phyloP scores from a whole-genome alignment of 805 yeast species.

The Wickerhamomyces bovis region DNA sequence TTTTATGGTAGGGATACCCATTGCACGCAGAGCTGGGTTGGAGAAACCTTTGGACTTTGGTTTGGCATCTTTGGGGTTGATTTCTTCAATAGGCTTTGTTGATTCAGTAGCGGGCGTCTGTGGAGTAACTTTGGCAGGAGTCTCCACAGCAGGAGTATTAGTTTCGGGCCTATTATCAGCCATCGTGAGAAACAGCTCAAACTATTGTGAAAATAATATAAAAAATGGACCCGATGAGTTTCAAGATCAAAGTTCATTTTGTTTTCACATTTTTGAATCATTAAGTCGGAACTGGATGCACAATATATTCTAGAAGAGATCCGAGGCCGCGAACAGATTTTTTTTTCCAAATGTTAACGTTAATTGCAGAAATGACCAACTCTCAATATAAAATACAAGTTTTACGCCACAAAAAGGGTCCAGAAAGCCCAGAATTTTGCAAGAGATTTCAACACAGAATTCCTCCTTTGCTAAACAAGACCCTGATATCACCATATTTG shows the following conservation, averaged over 20 bases:
- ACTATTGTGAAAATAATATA: no score
- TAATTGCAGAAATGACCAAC: neutral
- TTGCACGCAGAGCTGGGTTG: constrained; percentile 75
- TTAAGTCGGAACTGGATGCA: no score
- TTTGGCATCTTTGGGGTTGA: constrained; percentile 2
- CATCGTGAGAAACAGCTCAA: neutral
- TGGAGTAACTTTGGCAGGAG: neutral
- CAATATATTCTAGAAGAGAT: neutral
- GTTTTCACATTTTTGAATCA: neutral
- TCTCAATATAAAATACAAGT: no score
- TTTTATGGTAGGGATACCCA: constrained; percentile 76
- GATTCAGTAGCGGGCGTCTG: neutral
- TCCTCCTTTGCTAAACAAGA: neutral
- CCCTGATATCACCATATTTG: neutral
- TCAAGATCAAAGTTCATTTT: neutral
- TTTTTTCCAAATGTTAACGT: neutral
- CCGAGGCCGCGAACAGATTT: neutral
- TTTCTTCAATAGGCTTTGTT: constrained; percentile 4
- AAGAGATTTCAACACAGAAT: neutral
- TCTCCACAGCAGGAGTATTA: neutral
- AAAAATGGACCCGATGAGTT: neutral
- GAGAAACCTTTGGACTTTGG: constrained; percentile 37
- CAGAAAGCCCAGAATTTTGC: no score
- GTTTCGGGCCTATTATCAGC: constrained; percentile 1
- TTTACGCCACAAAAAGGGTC: neutral